Evolutionary conservation across 2,329 filamentous ascomycete species (phyloP), one percentile per base, ranked within the genome.

Genomic region (Penicillium decumbens): DNA sequence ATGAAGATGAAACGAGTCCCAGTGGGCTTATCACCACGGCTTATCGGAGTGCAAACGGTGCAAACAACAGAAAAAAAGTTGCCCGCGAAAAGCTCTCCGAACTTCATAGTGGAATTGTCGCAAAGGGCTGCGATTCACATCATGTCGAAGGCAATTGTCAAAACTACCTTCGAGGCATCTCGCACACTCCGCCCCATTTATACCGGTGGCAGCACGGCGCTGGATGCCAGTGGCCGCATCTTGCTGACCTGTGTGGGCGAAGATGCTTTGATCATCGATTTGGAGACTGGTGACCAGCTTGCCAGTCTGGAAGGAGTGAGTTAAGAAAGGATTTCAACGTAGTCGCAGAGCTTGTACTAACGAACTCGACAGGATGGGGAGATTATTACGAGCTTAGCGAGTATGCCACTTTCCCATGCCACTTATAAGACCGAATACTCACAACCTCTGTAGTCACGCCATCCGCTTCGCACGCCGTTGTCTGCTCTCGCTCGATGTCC

Each of bases 401-500:
- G 71, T 73, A 64, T 51, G 70, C 65, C 15, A 49, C 43, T 38
- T 15, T 35, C 35, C 29, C 41, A 47, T 41, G 18, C 43, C 32
- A 43, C 27, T 3, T 18, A 30, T 25, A 23, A 40, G 32, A 27
- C 27, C 18, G 23, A 43, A 43, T 38, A 42, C 56, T 58, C 8
- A 56, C 47, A 41, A 38, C 49, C 44, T 25, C 45, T 55, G 12
- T 55, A 89, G 87, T 98, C 59, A 95, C 92, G 0, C 90, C 91
- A 0, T 89, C 88, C 53, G 89, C 84, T 7, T 90, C 89, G 24
- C 89, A 96, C 70, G 80, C 97, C 47, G 84, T 95, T 57, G 76
- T 95, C 59, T 97, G 91, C 75, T 98, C 93, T 15, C 85, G 92
- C 59, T 97, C 92, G n/a, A 78, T 96, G 47, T 91, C 90, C 6